Conservation (phyloP, 805 yeast species). For the Candida ulmi region DNA sequence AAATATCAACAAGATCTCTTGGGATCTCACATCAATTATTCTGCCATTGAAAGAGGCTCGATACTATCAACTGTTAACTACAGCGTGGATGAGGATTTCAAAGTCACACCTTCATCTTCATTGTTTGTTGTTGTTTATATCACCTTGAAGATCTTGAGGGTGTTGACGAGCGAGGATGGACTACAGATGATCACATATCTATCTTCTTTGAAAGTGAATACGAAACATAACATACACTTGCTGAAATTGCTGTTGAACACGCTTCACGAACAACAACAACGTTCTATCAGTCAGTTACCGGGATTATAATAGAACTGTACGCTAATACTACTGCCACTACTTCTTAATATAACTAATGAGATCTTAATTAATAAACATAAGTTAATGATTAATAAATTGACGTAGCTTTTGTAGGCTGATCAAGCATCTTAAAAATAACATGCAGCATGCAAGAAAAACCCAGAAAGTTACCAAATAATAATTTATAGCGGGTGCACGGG, state of each 20-base stretch:
- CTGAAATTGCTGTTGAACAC: conserved; percentile 12
- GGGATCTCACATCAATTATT: conserved; percentile 16
- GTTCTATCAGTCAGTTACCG: background rate
- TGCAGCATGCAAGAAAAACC: too few relatives aligned
- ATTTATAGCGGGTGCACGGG: too few relatives aligned
- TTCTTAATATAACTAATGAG: too few relatives aligned
- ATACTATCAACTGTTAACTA: conserved; percentile 17
- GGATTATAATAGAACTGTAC: too few relatives aligned
- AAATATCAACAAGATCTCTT: conserved; percentile 17
- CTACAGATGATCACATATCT: conserved; percentile 18
- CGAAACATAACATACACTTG: conserved; percentile 17
- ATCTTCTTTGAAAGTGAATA: conserved; percentile 16
- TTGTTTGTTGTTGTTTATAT: conserved; percentile 18
- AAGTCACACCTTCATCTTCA: conserved; percentile 15
- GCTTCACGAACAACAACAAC: background rate
- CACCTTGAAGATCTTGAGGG: conserved; percentile 16
- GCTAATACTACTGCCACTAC: too few relatives aligned
- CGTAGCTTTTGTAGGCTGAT: too few relatives aligned
- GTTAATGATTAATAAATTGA: too few relatives aligned
- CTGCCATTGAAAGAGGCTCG: conserved; percentile 18
- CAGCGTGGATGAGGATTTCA: conserved; percentile 15
- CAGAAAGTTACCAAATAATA: too few relatives aligned
- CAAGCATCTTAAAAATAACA: too few relatives aligned
- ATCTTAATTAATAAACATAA: too few relatives aligned
- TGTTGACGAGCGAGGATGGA: conserved; percentile 15